Percentiles rank a stretch among this genome's conserved stretches.
phyloP scores from a whole-genome alignment of 2,329 filamentous ascomycete genomes.

The Ascochyta clinopodiicola region DNA sequence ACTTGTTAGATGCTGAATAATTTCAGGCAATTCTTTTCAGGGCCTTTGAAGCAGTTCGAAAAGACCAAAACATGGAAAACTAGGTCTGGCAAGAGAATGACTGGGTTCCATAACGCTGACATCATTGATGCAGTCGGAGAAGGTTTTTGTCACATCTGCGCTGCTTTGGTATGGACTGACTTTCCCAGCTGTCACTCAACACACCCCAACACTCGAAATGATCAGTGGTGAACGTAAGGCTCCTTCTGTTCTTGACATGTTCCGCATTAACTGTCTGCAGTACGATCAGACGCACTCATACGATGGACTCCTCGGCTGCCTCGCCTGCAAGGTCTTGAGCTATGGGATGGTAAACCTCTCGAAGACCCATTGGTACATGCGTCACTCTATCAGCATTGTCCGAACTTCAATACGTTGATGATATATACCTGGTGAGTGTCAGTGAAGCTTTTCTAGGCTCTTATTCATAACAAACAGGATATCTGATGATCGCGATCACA shows the following conservation, averaged over 20 bases:
- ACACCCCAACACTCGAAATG: slow-evolving; percentile 62
- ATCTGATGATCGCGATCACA: slow-evolving; percentile 60
- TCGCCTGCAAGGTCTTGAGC: slow-evolving; percentile 63
- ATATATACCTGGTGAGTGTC: slow-evolving; percentile 59
- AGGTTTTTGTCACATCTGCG: slow-evolving; percentile 39
- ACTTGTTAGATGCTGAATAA: slow-evolving; percentile 10
- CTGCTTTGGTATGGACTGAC: slow-evolving; percentile 17
- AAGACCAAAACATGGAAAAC: slow-evolving; percentile 30
- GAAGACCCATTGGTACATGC: slow-evolving; percentile 59
- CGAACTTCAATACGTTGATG: slow-evolving; percentile 65
- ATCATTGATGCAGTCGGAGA: slow-evolving; percentile 59
- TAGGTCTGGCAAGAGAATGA: slow-evolving; percentile 38
- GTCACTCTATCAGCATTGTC: slow-evolving; percentile 65
- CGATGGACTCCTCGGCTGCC: slow-evolving; percentile 66
- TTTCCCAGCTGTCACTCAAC: slow-evolving; percentile 53
- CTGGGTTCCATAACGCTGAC: slow-evolving; percentile 49
- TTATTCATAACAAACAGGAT: slow-evolving; percentile 32
- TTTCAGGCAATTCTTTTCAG: slow-evolving; percentile 59
- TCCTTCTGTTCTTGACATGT: background rate
- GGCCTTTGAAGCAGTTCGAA: slow-evolving; percentile 54
- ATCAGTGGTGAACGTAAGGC: slow-evolving; percentile 61
- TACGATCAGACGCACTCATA: slow-evolving; percentile 61
- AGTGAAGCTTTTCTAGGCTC: no score
- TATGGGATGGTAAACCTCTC: slow-evolving; percentile 68
- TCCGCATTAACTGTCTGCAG: slow-evolving; percentile 34